These are phyloP conservation scores for Dioscorea cayenensis DNA, from an alignment of 116 monocot genomes.

Conservation along the genomic window DNA sequence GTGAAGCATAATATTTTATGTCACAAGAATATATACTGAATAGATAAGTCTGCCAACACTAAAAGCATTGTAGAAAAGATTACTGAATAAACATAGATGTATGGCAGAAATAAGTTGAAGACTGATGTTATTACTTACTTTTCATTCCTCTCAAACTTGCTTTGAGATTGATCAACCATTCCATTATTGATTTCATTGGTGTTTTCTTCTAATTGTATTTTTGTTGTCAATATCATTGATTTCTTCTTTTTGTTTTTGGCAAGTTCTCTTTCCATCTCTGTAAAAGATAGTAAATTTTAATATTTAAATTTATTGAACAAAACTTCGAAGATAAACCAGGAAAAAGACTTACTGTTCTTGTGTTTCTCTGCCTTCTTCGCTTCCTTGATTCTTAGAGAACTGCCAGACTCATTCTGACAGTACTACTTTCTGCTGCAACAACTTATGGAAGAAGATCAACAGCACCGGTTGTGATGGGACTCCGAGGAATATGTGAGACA, in stretches of 20 bases:
- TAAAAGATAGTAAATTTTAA: not conserved
- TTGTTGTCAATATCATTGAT: not conserved
- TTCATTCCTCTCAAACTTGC: conserved; percentile 47
- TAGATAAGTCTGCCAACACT: too few relatives aligned
- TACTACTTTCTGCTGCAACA: too few relatives aligned
- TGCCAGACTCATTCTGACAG: too few relatives aligned
- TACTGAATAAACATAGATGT: not conserved
- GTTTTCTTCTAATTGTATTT: not conserved
- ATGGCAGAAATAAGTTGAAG: not conserved
- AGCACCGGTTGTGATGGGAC: too few relatives aligned
- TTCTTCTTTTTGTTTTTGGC: conserved; percentile 1
- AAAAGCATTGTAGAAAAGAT: not conserved
- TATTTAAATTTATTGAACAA: not conserved
- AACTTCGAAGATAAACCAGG: not conserved
- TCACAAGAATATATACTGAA: too few relatives aligned
- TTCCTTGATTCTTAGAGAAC: too few relatives aligned
- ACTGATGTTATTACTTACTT: conserved; percentile 15
- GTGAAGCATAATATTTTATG: too few relatives aligned
- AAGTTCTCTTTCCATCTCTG: conserved; percentile 12
- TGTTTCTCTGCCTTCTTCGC: not conserved
- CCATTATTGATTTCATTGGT: not conserved
- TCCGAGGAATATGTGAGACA: too few relatives aligned
- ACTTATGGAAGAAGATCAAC: too few relatives aligned
- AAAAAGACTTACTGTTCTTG: not conserved
- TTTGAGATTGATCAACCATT: conserved; percentile 3